Base-by-base conservation (phyloP, 163 green algal species). In the Coccomyxa subellipsoidea region DNA sequence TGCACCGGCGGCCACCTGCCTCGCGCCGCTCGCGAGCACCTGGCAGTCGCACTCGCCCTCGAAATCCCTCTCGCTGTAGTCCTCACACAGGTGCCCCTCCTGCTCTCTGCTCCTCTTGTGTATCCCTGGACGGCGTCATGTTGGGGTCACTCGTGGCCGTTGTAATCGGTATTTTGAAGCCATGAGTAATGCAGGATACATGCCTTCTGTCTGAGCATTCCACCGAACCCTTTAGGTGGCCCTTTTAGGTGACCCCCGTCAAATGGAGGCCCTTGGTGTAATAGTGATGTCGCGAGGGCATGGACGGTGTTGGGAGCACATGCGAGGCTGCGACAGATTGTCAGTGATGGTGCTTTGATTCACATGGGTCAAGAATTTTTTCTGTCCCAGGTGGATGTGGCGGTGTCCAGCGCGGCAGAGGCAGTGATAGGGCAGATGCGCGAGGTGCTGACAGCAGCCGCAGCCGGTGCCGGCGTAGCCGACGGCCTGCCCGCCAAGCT, bases 21-120 rank as follows among this genome's bases (percentile, higher is more conserved):
- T 0, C 84, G 83, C 53, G 90, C 93, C 38, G 91, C 82, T 0
- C 75, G 86, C 3, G 91, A 98, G 88, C 94, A 97, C 84, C 81
- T 97, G 78, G 92, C 93, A 32, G 89, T 94, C 15, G 91, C 92
- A 5, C 66, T 97, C 25, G 93, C 92, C 0, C 89, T 98, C 59
- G 90, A 94, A 54, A 72, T 95, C 32, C 93, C 92, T 5, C 76
- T 92, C 29, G 87, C 87, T 54, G 78, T 93, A 2, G 85, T 93
- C 29, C 72, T 96, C 71, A 95, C 92, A 25, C 93, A 96, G 83
- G 80, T 77, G 77, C 34, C 32, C 15, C 72, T n/a, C 72, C 23
- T 9, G 27, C 71, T 75, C 4, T 69, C 39, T 77, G 80, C n/a
- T 40, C 81, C 54, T 81, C 15, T 59, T 12, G 23, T 59, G 5